A percentile compares a stretch with the other conserved stretches of the same genome.
Evolutionary conservation across 805 yeast genomes (phyloP).

Genomic region (Candida anglica): DNA sequence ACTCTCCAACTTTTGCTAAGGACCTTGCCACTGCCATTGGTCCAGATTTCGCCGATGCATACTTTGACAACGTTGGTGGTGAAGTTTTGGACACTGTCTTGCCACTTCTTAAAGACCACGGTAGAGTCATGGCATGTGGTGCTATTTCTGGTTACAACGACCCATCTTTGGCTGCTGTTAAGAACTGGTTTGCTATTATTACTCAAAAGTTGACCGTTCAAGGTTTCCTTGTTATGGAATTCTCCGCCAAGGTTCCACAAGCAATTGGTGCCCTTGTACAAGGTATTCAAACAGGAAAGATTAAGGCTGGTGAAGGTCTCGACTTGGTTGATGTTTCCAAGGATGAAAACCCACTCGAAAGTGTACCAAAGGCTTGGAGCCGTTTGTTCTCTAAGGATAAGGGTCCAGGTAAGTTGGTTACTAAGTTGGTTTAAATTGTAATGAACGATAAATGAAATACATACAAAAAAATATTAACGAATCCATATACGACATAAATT

Average conservation of each 20-base stretch:
- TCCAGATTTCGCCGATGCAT: slow-evolving; percentile 14
- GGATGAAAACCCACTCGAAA: slow-evolving; percentile 30
- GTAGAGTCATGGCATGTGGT: slow-evolving; percentile 25
- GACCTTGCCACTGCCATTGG: slow-evolving; percentile 32
- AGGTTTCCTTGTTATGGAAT: slow-evolving; percentile 20
- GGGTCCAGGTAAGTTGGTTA: slow-evolving; percentile 47
- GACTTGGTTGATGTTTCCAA: slow-evolving; percentile 38
- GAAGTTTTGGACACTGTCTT: slow-evolving; percentile 15
- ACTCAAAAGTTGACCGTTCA: slow-evolving; percentile 13
- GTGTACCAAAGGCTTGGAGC: slow-evolving; percentile 47
- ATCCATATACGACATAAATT: neutral
- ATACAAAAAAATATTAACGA: too few species aligned
- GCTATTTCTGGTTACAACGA: slow-evolving; percentile 29
- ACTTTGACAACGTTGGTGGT: slow-evolving; percentile 24
- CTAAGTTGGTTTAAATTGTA: slow-evolving; percentile 34
- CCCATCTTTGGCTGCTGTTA: slow-evolving; percentile 11
- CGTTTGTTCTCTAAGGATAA: slow-evolving; percentile 42
- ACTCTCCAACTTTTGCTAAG: slow-evolving; percentile 7
- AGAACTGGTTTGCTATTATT: slow-evolving; percentile 19
- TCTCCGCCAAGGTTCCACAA: slow-evolving; percentile 6
- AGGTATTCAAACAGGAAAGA: slow-evolving; percentile 14
- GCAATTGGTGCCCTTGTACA: slow-evolving; percentile 10
- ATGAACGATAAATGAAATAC: too few species aligned
- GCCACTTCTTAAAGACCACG: slow-evolving; percentile 12
- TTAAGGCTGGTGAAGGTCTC: slow-evolving; percentile 15